Percentiles rank a stretch among this genome's conserved stretches.
Conservation (phyloP, 73 alveolate species). For the Vitrella brassicaformis region DNA sequence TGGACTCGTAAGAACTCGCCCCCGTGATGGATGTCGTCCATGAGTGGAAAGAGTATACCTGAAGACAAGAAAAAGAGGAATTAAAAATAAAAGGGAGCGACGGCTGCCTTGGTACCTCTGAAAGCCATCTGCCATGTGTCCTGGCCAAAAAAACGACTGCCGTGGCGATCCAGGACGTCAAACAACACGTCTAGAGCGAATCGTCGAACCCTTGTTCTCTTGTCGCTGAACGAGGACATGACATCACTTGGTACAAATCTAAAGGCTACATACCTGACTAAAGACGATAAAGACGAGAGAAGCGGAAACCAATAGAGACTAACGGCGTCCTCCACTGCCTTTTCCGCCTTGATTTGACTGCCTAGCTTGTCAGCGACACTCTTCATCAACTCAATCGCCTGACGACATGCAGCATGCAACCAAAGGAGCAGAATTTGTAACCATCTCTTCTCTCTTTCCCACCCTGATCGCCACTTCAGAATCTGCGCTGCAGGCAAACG, state of each 20-base stretch:
- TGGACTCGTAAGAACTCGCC: not conserved
- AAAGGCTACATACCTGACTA: too few relatives aligned
- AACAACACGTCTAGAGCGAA: not conserved
- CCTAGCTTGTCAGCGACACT: not conserved
- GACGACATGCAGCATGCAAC: not conserved
- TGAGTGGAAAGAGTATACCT: not conserved
- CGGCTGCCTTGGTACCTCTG: too few relatives aligned
- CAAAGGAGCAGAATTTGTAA: not conserved
- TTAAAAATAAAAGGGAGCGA: too few relatives aligned
- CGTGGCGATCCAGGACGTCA: not conserved
- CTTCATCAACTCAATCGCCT: not conserved
- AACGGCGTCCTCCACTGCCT: not conserved
- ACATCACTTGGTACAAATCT: too few relatives aligned
- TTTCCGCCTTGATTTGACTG: not conserved
- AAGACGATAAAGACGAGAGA: not conserved
- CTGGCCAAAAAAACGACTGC: not conserved
- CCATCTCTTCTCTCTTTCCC: constrained; percentile 4
- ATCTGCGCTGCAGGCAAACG: constrained; percentile 15
- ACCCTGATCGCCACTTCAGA: constrained; percentile 9
- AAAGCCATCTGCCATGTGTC: not conserved
- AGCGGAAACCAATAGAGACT: not conserved
- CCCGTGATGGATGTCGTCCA: not conserved
- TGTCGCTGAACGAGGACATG: not conserved
- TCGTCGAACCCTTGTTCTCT: not conserved
- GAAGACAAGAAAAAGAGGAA: too few relatives aligned